Percentiles rank a stretch among this genome's conserved stretches.
Conservation (phyloP, 805 yeast species). For the Cyberlindnera sargentensis region DNA sequence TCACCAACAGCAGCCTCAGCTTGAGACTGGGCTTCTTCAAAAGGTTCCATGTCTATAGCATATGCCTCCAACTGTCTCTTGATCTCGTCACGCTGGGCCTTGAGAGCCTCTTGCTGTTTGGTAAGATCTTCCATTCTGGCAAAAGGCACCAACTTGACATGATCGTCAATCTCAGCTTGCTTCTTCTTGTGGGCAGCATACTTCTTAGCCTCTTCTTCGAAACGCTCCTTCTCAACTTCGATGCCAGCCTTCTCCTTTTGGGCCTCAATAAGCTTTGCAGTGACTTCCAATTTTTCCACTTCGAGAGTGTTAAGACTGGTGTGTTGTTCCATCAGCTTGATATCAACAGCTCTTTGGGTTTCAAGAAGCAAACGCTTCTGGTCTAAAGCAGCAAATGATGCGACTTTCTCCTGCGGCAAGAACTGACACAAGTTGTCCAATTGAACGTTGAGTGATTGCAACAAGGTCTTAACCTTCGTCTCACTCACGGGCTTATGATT, state of each 20-base stretch:
- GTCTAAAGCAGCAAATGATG: constrained; percentile 77
- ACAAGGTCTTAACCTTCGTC: constrained; percentile 34
- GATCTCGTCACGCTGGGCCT: constrained; percentile 21
- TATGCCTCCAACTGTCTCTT: constrained; percentile 25
- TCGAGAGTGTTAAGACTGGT: constrained; percentile 49
- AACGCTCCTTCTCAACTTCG: constrained; percentile 28
- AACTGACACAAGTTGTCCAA: constrained; percentile 90
- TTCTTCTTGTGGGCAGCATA: constrained; percentile 41
- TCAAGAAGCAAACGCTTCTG: constrained; percentile 69
- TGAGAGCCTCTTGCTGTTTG: constrained; percentile 13
- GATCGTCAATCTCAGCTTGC: constrained; percentile 37
- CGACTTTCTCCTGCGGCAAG: constrained; percentile 91
- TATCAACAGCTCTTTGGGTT: constrained; percentile 75
- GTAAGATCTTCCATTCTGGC: constrained; percentile 37
- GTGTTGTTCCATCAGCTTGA: constrained; percentile 51
- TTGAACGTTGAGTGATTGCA: constrained; percentile 61
- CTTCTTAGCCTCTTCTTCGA: constrained; percentile 42
- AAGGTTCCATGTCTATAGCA: constrained; percentile 17
- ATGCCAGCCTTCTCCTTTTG: constrained; percentile 2
- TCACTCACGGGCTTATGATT: constrained; percentile 38
- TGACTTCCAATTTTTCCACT: constrained; percentile 28
- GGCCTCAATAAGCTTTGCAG: constrained; percentile 31
- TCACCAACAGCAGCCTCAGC: constrained; percentile 8
- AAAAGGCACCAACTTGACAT: constrained; percentile 41
- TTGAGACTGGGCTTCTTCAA: constrained; percentile 12